Evolutionary conservation across 2,329 filamentous ascomycete genomes (phyloP).

Genomic region (Scortechinia acanthostroma): DNA sequence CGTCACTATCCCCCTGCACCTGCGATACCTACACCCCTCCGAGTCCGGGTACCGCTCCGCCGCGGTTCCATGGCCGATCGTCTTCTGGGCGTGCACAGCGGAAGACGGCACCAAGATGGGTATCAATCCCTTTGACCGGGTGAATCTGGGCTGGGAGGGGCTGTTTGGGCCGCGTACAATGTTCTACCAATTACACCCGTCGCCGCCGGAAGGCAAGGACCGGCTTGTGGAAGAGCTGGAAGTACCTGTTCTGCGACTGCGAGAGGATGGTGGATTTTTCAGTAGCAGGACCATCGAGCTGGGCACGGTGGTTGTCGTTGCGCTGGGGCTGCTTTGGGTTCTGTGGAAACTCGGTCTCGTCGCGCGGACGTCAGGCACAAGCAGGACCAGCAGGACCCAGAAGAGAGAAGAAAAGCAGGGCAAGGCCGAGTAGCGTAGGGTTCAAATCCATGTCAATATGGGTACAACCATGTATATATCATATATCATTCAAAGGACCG

Average conservation of each 20-base stretch:
- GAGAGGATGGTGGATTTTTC: slow-evolving; percentile 20
- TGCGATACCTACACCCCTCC: slow-evolving; percentile 70
- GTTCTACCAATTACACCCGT: slow-evolving; percentile 72
- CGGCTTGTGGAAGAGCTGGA: slow-evolving; percentile 43
- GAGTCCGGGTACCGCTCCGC: slow-evolving; percentile 41
- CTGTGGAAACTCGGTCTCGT: slow-evolving; percentile 44
- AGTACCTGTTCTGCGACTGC: slow-evolving; percentile 60
- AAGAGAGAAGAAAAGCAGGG: background rate
- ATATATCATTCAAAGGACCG: too few species aligned
- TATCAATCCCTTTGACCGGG: slow-evolving; percentile 76
- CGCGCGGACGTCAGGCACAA: slow-evolving; percentile 11
- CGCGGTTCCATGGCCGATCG: slow-evolving; percentile 69
- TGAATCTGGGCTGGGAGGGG: slow-evolving; percentile 78
- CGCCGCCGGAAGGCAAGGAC: slow-evolving; percentile 16
- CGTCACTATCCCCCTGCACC: slow-evolving; percentile 71
- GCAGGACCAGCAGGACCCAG: too few species aligned
- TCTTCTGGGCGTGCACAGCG: slow-evolving; percentile 84
- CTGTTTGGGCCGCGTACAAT: slow-evolving; percentile 71
- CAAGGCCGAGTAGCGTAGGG: too few species aligned
- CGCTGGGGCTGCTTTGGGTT: slow-evolving; percentile 65
- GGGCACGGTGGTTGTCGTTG: slow-evolving; percentile 50
- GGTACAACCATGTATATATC: too few species aligned
- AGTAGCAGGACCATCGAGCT: slow-evolving; percentile 38
- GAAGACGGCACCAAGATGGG: slow-evolving; percentile 60
- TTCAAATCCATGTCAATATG: too few species aligned